A percentile compares a stretch with the other conserved stretches of the same genome.
Evolutionary conservation across 139 green algal species (phyloP).

Genomic region (Chlorella sp.): DNA sequence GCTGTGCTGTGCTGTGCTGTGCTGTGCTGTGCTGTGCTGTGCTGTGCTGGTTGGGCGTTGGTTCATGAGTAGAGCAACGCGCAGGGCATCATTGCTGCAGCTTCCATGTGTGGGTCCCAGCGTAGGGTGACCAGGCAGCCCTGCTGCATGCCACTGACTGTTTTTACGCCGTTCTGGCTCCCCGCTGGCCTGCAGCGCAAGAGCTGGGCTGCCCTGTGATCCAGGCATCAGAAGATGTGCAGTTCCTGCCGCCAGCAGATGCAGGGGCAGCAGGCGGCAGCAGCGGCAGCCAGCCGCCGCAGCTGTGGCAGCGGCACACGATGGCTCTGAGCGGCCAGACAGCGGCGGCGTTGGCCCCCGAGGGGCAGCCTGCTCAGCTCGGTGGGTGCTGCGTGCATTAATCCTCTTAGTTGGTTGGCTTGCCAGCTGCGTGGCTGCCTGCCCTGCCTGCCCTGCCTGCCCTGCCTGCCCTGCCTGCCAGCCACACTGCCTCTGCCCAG

Average conservation of each 20-base stretch:
- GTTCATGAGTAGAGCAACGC: not conserved
- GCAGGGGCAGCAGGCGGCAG: not conserved
- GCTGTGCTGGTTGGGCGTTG: too few species aligned
- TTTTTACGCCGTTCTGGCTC: not conserved
- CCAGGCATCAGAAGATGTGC: constrained; percentile 16
- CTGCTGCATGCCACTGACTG: not conserved
- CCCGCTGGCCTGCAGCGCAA: not conserved
- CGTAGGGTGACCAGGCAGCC: not conserved
- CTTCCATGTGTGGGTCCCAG: not conserved
- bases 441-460: not conserved
- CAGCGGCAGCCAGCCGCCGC: too few species aligned
- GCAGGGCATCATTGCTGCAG: not conserved
- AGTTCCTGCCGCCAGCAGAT: constrained; percentile 7
- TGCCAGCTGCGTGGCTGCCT: not conserved
- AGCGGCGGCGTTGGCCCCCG: not conserved
- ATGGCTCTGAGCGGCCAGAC: not conserved
- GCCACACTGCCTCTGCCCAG: not conserved
- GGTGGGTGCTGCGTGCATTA: not conserved
- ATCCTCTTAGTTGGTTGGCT: not conserved
- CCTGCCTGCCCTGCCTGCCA: not conserved
- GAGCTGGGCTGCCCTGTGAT: constrained; percentile 32
- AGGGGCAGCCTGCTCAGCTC: not conserved
- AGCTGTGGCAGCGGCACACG: not conserved
- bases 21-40: too few species aligned
- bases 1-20: not conserved